These are phyloP conservation scores for Neurospora sp. DNA, from an alignment of 495 filamentous ascomycete species.

Conservation along the genomic window DNA sequence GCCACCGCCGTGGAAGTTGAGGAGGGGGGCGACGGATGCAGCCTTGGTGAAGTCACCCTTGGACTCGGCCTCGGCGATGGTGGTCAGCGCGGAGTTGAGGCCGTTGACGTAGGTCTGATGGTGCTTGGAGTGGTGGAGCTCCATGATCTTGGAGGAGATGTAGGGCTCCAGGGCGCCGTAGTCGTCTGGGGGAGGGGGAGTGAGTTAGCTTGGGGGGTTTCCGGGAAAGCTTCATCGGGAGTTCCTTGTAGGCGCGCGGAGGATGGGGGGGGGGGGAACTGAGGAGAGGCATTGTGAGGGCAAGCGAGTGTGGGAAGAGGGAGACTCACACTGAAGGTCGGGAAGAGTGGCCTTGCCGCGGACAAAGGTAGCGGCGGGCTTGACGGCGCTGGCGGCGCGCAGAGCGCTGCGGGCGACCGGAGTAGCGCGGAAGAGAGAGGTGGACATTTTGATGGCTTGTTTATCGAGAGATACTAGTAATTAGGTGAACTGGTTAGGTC, in stretches of 20 bases:
- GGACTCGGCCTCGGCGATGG: constrained; percentile 47
- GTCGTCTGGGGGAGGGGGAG: constrained; percentile 47
- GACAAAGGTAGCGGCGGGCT: constrained; percentile 53
- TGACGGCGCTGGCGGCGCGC: constrained; percentile 26
- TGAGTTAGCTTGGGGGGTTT: constrained; percentile 1
- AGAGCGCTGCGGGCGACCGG: constrained; percentile 35
- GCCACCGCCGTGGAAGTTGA: constrained; percentile 97
- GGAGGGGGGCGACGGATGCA: constrained; percentile 70
- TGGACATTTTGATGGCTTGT: constrained; percentile 31
- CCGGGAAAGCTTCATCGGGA: neutral
- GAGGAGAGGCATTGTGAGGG: neutral
- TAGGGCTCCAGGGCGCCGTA: constrained; percentile 87
- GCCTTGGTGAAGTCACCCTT: constrained; percentile 54
- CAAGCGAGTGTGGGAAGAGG: neutral
- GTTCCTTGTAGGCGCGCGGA: neutral
- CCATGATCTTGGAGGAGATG: constrained; percentile 98
- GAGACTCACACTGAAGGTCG: constrained; percentile 74
- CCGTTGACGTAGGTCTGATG: constrained; percentile 72
- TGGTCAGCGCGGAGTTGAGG: constrained; percentile 54
- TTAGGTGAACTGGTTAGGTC: constrained; percentile 7
- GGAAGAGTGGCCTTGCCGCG: constrained; percentile 88
- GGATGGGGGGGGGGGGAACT: neutral
- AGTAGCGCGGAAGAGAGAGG: constrained; percentile 42
- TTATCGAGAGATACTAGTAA: neutral
- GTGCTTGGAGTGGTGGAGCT: constrained; percentile 74